Evolutionary conservation across 352 stramenopile genomes (phyloP), one percentile per base, ranked within the genome.

Genomic region (Globisporangium cystogenes): DNA sequence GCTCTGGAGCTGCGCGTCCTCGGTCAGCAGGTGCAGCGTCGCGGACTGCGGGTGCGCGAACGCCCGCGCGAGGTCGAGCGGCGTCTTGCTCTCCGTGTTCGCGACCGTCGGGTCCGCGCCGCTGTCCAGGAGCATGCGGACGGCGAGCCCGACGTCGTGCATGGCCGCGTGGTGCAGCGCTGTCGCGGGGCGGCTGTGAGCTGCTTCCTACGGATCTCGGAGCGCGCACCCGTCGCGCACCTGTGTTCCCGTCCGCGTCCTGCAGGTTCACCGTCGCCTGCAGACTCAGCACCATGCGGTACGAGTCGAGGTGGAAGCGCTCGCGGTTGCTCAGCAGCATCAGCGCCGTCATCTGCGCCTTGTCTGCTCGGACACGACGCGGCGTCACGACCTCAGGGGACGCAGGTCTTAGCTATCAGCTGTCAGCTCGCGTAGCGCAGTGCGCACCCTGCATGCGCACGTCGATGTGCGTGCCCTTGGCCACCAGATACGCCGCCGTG

Each of bases 251-350:
- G 23, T 85, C 67, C 0, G 61, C 43, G 53, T 92, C 82, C 40
- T 79, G 66, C 11, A 66, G 51, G 29, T 92, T 68, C 3, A 88
- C 48, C 4, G 54, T 41, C n/a, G 73, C 71, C 48, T 74, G 71
- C 3, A 92, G 76, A 63, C 78, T 87, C 23, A 90, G 60, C 27
- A 92, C 72, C 82, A 92, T 92, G 31, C 82, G 78, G 37, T 87
- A 86, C 42, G 82, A 82, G 53, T 92, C 82, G 58, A 92, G 72
- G 50, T 92, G 78, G 61, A 92, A 90, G 29, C 75, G 74, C 52
- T 92, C 65, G 14, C 68, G 76, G 45, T 75, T 68, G 42, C 74
- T 87, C 33, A 90, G 70, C 44, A 88, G 52, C 74, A 92, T 89
- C 31, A 92, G 51, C 52, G 76, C 78, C 41, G 82, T 86, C 52